A percentile compares a stretch with the other conserved stretches of the same genome.
These are phyloP conservation scores for Metschnikowia drakensbergensis DNA, from an alignment of 805 yeast genomes.

Conservation along the genomic window DNA sequence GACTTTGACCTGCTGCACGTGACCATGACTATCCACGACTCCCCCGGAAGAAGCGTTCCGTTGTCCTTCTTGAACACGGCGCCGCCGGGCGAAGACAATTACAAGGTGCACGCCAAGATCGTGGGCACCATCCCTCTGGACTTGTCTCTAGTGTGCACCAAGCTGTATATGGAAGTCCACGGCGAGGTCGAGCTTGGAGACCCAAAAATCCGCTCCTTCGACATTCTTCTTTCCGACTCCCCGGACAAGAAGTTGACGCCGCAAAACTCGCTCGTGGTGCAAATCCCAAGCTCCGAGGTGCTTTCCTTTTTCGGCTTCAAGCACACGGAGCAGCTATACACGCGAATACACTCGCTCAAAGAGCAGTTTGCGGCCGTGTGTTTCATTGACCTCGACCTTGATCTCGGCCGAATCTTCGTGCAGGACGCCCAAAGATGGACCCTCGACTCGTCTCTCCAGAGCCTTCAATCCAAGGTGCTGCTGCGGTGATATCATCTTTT, in stretches of 20 bases:
- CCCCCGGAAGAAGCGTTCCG: slow-evolving; percentile 1
- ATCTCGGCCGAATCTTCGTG: slow-evolving; percentile 7
- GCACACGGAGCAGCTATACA: slow-evolving; percentile 18
- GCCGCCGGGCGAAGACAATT: slow-evolving; percentile 9
- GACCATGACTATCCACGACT: background rate
- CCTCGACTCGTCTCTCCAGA: slow-evolving; percentile 9
- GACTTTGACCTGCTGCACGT: background rate
- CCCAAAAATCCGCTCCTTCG: slow-evolving; percentile 25
- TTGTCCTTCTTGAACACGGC: slow-evolving; percentile 3
- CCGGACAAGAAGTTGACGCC: background rate
- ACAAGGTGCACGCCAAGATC: slow-evolving; percentile 19
- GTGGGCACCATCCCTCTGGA: slow-evolving; percentile 27
- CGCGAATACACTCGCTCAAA: slow-evolving; percentile 6
- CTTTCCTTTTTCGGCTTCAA: slow-evolving; percentile 13
- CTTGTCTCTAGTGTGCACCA: slow-evolving; percentile 26
- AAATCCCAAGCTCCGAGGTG: slow-evolving; percentile 9
- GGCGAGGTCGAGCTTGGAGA: slow-evolving; percentile 17
- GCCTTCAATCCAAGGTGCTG: slow-evolving; percentile 6
- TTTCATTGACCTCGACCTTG: slow-evolving; percentile 6
- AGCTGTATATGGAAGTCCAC: slow-evolving; percentile 18
- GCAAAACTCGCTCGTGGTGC: slow-evolving; percentile 8
- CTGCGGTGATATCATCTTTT: slow-evolving; percentile 4
- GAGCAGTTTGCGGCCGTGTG: slow-evolving; percentile 6
- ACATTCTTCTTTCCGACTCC: slow-evolving; percentile 22
- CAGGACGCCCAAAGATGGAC: slow-evolving; percentile 10